Evolutionary conservation across 495 filamentous ascomycete species (phyloP).

Genomic region (Penicillium desertorum): DNA sequence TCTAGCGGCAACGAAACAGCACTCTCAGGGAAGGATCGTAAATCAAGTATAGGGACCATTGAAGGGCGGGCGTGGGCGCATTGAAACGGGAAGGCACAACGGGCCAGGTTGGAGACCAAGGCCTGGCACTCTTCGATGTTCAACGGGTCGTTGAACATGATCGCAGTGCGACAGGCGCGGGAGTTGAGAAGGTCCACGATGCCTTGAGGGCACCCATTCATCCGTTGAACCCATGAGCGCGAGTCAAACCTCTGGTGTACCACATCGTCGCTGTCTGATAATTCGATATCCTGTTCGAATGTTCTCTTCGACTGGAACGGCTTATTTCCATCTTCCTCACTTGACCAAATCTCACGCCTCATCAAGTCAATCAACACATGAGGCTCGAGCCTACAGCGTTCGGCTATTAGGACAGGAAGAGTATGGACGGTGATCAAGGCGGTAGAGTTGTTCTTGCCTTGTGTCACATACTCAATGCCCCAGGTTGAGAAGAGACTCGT

Average conservation of each 20-base stretch:
- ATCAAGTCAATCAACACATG: constrained; percentile 67
- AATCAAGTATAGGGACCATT: constrained; percentile 69
- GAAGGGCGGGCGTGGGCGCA: constrained; percentile 85
- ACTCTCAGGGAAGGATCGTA: constrained; percentile 30
- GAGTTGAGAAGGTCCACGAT: constrained; percentile 90
- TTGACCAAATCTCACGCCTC: constrained; percentile 69
- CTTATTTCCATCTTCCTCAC: constrained; percentile 34
- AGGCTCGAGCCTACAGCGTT: constrained; percentile 72
- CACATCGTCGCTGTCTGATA: not conserved
- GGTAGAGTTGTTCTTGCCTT: constrained; percentile 13
- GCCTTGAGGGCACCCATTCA: constrained; percentile 67
- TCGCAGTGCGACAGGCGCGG: constrained; percentile 82
- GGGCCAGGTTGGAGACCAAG: constrained; percentile 61
- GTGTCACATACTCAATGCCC: constrained; percentile 65
- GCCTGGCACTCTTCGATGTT: constrained; percentile 61
- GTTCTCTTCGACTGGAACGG: constrained; percentile 6
- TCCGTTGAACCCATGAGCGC: constrained; percentile 54
- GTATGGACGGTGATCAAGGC: constrained; percentile 47
- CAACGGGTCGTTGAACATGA: constrained; percentile 95
- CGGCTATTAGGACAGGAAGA: constrained; percentile 70
- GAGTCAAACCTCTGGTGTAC: constrained; percentile 2
- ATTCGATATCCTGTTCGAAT: not conserved
- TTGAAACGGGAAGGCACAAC: constrained; percentile 84
- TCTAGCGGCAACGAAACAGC: not conserved
- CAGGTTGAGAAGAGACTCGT: constrained; percentile 59